These are phyloP conservation scores for Fonsecaea pugnacius DNA, from an alignment of 2,329 filamentous ascomycete genomes.

Conservation along the genomic window DNA sequence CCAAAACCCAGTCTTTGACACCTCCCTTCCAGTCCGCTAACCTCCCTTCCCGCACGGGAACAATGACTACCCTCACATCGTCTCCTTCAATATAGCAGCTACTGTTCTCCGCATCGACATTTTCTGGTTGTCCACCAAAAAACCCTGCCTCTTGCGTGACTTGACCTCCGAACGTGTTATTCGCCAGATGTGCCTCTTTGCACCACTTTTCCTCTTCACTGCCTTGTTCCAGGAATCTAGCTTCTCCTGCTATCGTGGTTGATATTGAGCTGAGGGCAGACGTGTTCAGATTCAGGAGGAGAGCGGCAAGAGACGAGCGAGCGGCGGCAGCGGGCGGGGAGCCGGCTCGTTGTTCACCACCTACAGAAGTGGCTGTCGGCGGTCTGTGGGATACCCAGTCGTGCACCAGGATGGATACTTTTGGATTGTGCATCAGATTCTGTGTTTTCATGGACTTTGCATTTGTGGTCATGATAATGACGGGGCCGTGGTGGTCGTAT, in stretches of 20 bases:
- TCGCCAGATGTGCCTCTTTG: constrained; percentile 80
- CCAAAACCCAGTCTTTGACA: constrained; percentile 74
- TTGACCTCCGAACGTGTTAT: constrained; percentile 79
- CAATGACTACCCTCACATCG: constrained; percentile 84
- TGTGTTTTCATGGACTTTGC: constrained; percentile 71
- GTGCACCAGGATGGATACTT: constrained; percentile 92
- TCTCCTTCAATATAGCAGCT: constrained; percentile 76
- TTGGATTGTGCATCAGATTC: constrained; percentile 81
- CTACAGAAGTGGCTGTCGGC: constrained; percentile 64
- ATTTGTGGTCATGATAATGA: constrained; percentile 92
- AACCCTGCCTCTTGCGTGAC: constrained; percentile 53
- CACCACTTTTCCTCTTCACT: constrained; percentile 85
- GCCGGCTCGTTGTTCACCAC: constrained; percentile 56
- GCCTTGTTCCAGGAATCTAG: constrained; percentile 71
- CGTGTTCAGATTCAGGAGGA: constrained; percentile 89
- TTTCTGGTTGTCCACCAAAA: constrained; percentile 46
- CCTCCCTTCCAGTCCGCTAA: constrained; percentile 96
- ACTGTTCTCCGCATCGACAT: constrained; percentile 40
- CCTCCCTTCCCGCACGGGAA: constrained; percentile 79
- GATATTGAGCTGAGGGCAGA: constrained; percentile 85
- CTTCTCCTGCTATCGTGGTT: constrained; percentile 90
- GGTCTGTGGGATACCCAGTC: constrained; percentile 96
- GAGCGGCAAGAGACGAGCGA: constrained; percentile 75
- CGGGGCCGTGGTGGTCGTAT: constrained; percentile 56
- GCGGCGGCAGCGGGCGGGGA: constrained; percentile 66